Evolutionary conservation across 306 rosid genomes (phyloP).

Genomic region (Cucurbita maxima): DNA sequence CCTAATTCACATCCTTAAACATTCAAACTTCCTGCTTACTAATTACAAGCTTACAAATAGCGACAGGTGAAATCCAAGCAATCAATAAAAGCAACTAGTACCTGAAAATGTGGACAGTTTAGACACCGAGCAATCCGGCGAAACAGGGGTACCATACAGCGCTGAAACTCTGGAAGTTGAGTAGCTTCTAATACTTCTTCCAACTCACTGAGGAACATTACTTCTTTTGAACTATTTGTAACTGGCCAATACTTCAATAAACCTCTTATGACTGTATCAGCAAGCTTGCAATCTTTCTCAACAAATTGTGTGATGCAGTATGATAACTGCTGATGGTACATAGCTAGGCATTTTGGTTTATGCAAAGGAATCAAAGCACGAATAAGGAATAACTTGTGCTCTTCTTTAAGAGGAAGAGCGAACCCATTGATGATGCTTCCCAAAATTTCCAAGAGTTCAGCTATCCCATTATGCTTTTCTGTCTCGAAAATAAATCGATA

Average conservation of each 20-base stretch:
- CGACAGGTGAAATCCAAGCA: background rate
- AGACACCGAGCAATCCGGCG: constrained; percentile 47
- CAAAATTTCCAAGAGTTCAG: constrained; percentile 59
- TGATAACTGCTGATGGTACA: constrained; percentile 66
- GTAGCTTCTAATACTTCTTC: constrained; percentile 77
- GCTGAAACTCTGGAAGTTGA: constrained; percentile 71
- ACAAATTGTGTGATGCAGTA: constrained; percentile 68
- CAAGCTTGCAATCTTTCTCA: constrained; percentile 82
- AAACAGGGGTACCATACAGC: constrained; percentile 69
- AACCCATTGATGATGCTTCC: constrained; percentile 80
- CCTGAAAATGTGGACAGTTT: constrained; percentile 77
- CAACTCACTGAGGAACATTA: constrained; percentile 63
- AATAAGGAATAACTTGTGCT: constrained; percentile 61
- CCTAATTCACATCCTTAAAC: background rate
- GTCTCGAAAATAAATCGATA: constrained; percentile 49
- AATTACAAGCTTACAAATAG: background rate
- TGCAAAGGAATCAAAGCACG: constrained; percentile 60
- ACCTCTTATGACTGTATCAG: constrained; percentile 72
- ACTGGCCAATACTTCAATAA: constrained; percentile 82
- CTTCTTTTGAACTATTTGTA: constrained; percentile 77
- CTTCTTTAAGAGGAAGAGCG: constrained; percentile 65
- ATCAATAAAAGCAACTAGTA: background rate
- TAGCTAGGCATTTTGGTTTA: constrained; percentile 63
- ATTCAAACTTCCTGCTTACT: background rate
- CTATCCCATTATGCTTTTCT: constrained; percentile 58